Conservation (phyloP, 208 protist genomes). For the Naegleria lovaniensis region DNA sequence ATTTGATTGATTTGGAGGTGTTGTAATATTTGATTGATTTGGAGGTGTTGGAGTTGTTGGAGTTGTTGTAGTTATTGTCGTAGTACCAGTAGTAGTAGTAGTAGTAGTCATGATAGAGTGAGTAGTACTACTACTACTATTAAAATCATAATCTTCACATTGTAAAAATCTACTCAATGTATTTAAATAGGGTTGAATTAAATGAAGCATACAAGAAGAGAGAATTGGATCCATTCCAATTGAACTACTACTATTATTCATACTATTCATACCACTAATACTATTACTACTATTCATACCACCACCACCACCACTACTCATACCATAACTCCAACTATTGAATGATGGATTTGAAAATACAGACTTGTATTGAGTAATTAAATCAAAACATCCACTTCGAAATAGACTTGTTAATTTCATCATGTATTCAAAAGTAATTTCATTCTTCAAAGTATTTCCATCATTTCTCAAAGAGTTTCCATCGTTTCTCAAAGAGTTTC, state of each 20-base stretch:
- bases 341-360: background rate
- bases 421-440: background rate
- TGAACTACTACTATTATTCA: background rate
- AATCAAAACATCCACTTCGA: background rate
- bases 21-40: too few species aligned
- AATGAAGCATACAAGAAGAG: background rate
- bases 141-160: background rate
- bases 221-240: background rate
- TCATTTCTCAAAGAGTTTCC: too few species aligned
- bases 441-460: too few species aligned
- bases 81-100: background rate
- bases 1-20: too few species aligned
- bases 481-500: background rate
- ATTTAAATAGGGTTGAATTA: slow-evolving; percentile 21
- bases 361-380: slow-evolving; percentile 3
- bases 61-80: background rate
- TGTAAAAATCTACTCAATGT: background rate
- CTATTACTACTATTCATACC: background rate
- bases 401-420: background rate
- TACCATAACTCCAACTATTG: too few species aligned
- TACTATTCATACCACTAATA: background rate
- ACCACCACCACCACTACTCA: background rate
- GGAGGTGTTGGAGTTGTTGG: background rate
- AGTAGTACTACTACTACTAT: too few species aligned
- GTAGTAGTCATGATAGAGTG: background rate